These are phyloP conservation scores for Hylodesmum podocarpum DNA, from an alignment of 306 rosid species.

Conservation along the genomic window DNA sequence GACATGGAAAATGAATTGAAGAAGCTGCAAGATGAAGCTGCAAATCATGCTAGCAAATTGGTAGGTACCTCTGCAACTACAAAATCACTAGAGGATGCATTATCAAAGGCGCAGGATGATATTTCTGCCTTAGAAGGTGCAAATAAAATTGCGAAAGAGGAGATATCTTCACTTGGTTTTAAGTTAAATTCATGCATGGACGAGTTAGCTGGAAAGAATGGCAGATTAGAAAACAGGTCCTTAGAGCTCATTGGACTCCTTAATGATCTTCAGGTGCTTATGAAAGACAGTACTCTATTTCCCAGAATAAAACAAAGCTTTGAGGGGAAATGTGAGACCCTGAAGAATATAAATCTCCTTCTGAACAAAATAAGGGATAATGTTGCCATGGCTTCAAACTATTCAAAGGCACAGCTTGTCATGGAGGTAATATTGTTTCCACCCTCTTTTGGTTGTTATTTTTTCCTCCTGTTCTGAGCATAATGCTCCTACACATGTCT, in stretches of 20 bases:
- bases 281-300: conserved; percentile 62
- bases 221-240: conserved; percentile 60
- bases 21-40: conserved; percentile 69
- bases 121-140: conserved; percentile 57
- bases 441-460: not conserved
- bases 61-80: conserved; percentile 49
- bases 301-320: conserved; percentile 55
- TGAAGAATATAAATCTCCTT: conserved; percentile 57
- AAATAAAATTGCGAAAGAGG: conserved; percentile 65
- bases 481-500: not conserved
- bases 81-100: conserved; percentile 67
- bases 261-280: conserved; percentile 63
- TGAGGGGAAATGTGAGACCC: conserved; percentile 59
- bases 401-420: conserved; percentile 41
- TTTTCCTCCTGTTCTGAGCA: conserved; percentile 2
- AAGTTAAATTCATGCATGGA: conserved; percentile 72
- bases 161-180: conserved; percentile 59
- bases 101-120: conserved; percentile 62
- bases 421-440: conserved; percentile 55
- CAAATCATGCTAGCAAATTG: conserved; percentile 50
- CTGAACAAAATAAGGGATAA: conserved; percentile 53
- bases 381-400: conserved; percentile 45
- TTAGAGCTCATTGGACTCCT: conserved; percentile 55
- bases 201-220: conserved; percentile 67
- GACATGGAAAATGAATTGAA: conserved; percentile 71